Evolutionary conservation across 371 early-diverging fungal species (phyloP).

Genomic region (Funneliformis caledonium): DNA sequence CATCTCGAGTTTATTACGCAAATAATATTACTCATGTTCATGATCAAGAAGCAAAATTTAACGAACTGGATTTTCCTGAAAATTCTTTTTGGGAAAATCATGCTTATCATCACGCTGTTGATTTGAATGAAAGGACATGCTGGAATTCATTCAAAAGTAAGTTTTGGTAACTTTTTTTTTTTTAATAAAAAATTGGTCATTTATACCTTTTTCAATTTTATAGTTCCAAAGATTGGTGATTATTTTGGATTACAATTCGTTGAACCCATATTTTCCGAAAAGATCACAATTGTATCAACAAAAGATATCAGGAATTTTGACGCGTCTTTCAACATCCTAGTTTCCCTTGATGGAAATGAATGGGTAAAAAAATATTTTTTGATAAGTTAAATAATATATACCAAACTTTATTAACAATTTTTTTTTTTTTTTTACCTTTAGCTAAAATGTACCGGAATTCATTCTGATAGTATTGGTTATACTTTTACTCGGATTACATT

Average conservation of each 20-base stretch:
- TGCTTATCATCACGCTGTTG: slow-evolving; percentile 61
- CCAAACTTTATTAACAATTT: too few relatives aligned
- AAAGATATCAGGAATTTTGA: slow-evolving; percentile 45
- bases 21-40: slow-evolving; percentile 44
- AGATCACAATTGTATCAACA: slow-evolving; percentile 45
- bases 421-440: too few relatives aligned
- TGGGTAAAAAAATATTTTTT: slow-evolving; percentile 43
- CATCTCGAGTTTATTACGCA: slow-evolving; percentile 48
- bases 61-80: slow-evolving; percentile 46
- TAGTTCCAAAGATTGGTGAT: slow-evolving; percentile 50
- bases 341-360: slow-evolving; percentile 42
- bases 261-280: slow-evolving; percentile 44
- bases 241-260: slow-evolving; percentile 60
- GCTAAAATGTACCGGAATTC: neutral
- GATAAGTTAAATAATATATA: too few relatives aligned
- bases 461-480: neutral
- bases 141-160: slow-evolving; percentile 60
- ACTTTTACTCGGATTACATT: slow-evolving; percentile 28
- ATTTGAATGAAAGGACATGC: slow-evolving; percentile 60
- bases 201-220: neutral
- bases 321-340: slow-evolving; percentile 43
- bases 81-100: slow-evolving; percentile 54
- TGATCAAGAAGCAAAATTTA: slow-evolving; percentile 47
- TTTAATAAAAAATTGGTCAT: neutral
- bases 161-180: slow-evolving; percentile 13